phyloP scores from a whole-genome alignment of 148 eudicot species.

The Selenicereus undatus region DNA sequence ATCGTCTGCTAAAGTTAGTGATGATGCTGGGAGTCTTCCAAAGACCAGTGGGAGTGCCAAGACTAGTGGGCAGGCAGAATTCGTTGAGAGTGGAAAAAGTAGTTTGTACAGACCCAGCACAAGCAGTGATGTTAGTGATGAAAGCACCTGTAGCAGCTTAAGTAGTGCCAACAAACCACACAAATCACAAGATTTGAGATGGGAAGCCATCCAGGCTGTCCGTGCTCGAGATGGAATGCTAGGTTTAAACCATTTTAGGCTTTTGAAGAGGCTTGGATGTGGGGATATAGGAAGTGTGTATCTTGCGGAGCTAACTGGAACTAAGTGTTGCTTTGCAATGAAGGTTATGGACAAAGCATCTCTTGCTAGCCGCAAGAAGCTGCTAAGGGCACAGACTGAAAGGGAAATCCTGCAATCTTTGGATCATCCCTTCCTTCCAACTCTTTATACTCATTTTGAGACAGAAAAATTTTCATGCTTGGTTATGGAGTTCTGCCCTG shows the following conservation, averaged over 20 bases:
- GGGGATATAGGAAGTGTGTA: constrained; percentile 96
- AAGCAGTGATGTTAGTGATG: constrained; percentile 78
- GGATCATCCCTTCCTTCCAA: constrained; percentile 92
- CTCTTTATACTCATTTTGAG: constrained; percentile 77
- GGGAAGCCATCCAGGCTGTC: constrained; percentile 94
- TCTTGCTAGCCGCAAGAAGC: constrained; percentile 81
- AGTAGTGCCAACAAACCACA: constrained; percentile 86
- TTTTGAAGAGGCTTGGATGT: constrained; percentile 84
- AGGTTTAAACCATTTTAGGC: constrained; percentile 77
- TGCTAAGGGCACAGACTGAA: constrained; percentile 87
- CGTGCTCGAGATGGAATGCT: constrained; percentile 64
- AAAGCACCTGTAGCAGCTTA: constrained; percentile 79
- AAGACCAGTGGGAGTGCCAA: constrained; percentile 69
- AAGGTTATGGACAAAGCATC: constrained; percentile 90
- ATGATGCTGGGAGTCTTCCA: constrained; percentile 51
- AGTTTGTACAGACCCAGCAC: constrained; percentile 75
- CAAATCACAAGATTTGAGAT: constrained; percentile 72
- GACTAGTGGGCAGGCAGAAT: constrained; percentile 59
- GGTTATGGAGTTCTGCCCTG: constrained; percentile 97
- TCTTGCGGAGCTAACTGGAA: constrained; percentile 82
- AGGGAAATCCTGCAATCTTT: constrained; percentile 80
- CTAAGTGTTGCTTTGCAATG: constrained; percentile 89
- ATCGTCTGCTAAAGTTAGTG: constrained; percentile 60
- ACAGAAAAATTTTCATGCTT: constrained; percentile 87
- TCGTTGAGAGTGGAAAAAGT: constrained; percentile 74